Evolutionary conservation across 1,284 basidiomycete genomes (phyloP).

Genomic region (Ceratobasidium sp.): DNA sequence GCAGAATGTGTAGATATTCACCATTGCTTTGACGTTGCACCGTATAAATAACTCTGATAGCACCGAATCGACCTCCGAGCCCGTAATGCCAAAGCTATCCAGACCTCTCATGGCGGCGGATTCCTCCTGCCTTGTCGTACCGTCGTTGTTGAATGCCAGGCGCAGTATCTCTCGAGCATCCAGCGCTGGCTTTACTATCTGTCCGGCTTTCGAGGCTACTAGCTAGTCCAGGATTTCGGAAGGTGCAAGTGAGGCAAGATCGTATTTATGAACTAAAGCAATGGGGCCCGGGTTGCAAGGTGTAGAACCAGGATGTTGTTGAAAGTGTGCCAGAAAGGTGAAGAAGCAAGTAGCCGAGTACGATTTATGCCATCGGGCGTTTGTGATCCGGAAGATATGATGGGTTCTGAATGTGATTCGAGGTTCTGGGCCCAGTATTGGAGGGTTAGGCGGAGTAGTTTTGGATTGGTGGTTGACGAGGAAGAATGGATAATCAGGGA

Average conservation of each 20-base stretch:
- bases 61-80: neutral
- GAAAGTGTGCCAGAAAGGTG: constrained; percentile 12
- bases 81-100: neutral
- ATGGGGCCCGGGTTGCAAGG: neutral
- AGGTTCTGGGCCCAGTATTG: constrained; percentile 26
- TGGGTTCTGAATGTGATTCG: neutral
- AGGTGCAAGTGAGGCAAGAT: neutral
- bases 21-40: constrained; percentile 12
- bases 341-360: neutral
- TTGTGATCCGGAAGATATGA: neutral
- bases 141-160: constrained; percentile 1
- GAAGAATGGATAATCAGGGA: constrained; percentile 18
- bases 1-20: neutral
- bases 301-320: neutral
- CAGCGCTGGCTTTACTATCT: neutral
- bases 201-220: neutral
- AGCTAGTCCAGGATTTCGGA: constrained; percentile 3
- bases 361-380: neutral
- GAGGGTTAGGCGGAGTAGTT: constrained; percentile 10
- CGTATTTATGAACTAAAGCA: neutral
- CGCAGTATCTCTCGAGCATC: constrained; percentile 8
- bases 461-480: constrained; percentile 8
- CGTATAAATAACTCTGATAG: constrained; percentile 8
- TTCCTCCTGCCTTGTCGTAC: neutral
- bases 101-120: neutral